These are phyloP conservation scores for Rhododendron williamsianum DNA, from an alignment of 148 eudicot genomes.

Conservation along the genomic window DNA sequence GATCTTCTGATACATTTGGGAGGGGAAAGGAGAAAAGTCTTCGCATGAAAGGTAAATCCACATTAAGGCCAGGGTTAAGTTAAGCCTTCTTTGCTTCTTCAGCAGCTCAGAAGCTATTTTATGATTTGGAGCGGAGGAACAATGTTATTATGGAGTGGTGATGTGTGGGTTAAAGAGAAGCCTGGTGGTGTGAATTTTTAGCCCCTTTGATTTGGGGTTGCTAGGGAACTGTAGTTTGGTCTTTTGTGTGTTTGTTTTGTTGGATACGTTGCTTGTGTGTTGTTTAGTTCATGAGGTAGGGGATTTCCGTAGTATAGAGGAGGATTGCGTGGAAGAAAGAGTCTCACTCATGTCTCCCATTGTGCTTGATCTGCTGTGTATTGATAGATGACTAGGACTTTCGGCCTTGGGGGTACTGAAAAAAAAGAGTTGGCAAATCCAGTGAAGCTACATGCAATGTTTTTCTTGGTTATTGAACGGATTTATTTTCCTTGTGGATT, in stretches of 20 bases:
- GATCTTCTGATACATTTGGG: not conserved
- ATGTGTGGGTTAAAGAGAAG: not conserved
- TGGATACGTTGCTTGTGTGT: not conserved
- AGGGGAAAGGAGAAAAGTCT: not conserved
- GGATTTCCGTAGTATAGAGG: not conserved
- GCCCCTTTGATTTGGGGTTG: not conserved
- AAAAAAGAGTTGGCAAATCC: not conserved
- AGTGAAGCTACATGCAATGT: not conserved
- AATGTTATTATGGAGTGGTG: not conserved
- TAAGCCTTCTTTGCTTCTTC: not conserved
- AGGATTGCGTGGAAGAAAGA: not conserved
- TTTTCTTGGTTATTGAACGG: not conserved
- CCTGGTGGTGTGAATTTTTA: not conserved
- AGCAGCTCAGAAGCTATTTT: not conserved
- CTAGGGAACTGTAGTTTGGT: not conserved
- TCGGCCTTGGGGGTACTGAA: not conserved
- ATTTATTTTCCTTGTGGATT: not conserved
- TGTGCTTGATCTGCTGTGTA: not conserved
- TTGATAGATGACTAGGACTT: not conserved
- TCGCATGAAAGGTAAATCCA: not conserved
- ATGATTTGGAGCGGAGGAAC: not conserved
- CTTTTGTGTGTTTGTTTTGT: not conserved
- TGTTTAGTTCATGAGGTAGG: conserved; percentile 2
- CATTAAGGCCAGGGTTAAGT: not conserved
- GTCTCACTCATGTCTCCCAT: not conserved